Percentiles rank a stretch among this genome's conserved stretches.
Conservation (phyloP, 1,284 basidiomycete species). For the Cystobasidium sp. region DNA sequence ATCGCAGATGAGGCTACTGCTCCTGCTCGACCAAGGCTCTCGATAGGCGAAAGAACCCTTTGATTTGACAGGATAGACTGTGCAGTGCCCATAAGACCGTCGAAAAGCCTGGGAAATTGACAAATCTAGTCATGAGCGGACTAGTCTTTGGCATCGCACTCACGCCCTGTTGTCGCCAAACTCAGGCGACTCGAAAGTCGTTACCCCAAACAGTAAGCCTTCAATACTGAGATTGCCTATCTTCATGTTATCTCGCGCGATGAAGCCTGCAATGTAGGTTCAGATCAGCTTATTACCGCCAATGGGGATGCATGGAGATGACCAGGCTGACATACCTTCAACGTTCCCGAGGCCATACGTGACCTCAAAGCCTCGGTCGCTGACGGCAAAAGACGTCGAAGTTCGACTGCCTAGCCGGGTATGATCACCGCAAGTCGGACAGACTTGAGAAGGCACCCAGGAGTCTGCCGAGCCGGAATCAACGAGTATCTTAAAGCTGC, state of each 20-base stretch:
- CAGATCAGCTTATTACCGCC: background rate
- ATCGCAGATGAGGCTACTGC: constrained; percentile 71
- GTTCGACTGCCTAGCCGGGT: constrained; percentile 67
- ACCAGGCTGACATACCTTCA: background rate
- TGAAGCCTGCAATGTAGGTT: constrained; percentile 60
- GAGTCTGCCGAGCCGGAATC: constrained; percentile 85
- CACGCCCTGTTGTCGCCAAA: constrained; percentile 61
- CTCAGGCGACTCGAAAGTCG: constrained; percentile 67
- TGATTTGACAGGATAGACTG: constrained; percentile 72
- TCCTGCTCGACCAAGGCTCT: constrained; percentile 68
- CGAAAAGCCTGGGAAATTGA: too few species aligned
- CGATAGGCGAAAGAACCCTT: constrained; percentile 70
- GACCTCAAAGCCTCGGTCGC: constrained; percentile 66
- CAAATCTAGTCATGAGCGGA: too few species aligned
- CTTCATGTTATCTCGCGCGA: constrained; percentile 69
- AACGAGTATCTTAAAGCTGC: constrained; percentile 73
- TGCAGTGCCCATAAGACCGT: constrained; percentile 83
- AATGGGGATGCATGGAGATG: too few species aligned
- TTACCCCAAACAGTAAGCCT: constrained; percentile 74
- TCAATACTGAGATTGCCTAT: constrained; percentile 66
- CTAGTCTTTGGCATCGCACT: too few species aligned
- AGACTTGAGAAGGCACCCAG: constrained; percentile 72
- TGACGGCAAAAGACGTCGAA: constrained; percentile 70
- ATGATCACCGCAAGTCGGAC: constrained; percentile 66
- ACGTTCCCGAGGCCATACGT: constrained; percentile 67